Evolutionary conservation across 1,139 yeast genomes (phyloP).

Genomic region (Pneumocystis carinii): DNA sequence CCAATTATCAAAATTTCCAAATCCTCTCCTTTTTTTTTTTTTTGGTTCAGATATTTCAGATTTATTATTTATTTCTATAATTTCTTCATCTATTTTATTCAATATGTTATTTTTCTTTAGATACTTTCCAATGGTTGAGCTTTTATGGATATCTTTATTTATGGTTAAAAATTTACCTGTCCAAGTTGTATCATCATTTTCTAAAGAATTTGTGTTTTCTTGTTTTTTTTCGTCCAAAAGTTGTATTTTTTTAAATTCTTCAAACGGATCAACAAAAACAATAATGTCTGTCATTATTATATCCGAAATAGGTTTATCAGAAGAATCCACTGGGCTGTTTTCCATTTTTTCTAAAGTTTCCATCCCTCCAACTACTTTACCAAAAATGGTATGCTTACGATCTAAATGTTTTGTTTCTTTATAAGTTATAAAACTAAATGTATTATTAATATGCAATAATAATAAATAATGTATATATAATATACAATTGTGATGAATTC

Average conservation of each 20-base stretch:
- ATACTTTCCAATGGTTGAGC: constrained; percentile 18
- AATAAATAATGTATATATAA: background rate
- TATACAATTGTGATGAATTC: constrained; percentile 54
- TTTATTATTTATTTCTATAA: background rate
- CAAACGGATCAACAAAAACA: constrained; percentile 63
- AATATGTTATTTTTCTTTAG: constrained; percentile 7
- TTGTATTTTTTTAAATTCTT: constrained; percentile 32
- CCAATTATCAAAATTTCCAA: constrained; percentile 8
- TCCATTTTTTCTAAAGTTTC: constrained; percentile 66
- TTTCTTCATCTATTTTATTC: background rate
- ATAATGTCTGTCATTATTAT: constrained; percentile 39
- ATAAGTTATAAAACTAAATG: constrained; percentile 44
- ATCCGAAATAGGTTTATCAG: constrained; percentile 24
- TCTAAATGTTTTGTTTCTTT: constrained; percentile 56
- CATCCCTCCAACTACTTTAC: constrained; percentile 60
- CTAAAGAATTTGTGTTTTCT: constrained; percentile 4
- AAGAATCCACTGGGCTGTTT: constrained; percentile 21
- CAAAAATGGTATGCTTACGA: constrained; percentile 67
- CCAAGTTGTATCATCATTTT: constrained; percentile 17
- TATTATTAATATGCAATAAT: background rate
- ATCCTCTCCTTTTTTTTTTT: constrained; percentile 5
- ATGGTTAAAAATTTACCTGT: constrained; percentile 11
- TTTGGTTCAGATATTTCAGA: background rate
- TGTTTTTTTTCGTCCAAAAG: constrained; percentile 12
- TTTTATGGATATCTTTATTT: constrained; percentile 4